Conservation (phyloP, 2,329 filamentous ascomycete genomes). For the Clonostachys byssicola region DNA sequence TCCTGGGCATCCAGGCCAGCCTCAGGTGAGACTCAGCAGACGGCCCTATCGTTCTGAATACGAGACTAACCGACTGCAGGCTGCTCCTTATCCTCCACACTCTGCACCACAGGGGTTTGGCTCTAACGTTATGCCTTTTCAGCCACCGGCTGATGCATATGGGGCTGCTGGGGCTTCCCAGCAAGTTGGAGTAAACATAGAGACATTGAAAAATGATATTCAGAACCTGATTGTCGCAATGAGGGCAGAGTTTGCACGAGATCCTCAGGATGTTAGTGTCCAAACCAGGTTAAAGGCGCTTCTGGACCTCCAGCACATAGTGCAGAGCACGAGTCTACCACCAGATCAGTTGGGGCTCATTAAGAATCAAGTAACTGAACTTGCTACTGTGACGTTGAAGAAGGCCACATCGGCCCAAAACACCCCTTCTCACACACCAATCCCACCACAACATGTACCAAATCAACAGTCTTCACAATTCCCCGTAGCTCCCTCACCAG, state of each 20-base stretch:
- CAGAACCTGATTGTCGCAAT: constrained; percentile 70
- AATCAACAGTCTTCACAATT: constrained; percentile 20
- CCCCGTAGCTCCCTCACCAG: constrained; percentile 6
- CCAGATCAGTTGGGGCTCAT: constrained; percentile 80
- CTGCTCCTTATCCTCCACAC: constrained; percentile 27
- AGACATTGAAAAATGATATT: constrained; percentile 79
- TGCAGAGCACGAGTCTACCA: constrained; percentile 74
- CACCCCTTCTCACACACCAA: constrained; percentile 20
- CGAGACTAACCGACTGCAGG: constrained; percentile 13
- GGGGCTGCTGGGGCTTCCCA: not conserved
- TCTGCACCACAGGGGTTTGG: constrained; percentile 3
- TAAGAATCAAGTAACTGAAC: constrained; percentile 77
- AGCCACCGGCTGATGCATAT: constrained; percentile 18
- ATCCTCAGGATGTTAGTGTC: constrained; percentile 70
- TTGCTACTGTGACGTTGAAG: constrained; percentile 61
- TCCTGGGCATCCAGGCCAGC: constrained; percentile 15
- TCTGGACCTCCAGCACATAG: constrained; percentile 70
- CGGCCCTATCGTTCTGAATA: too few species aligned
- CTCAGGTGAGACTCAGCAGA: constrained; percentile 13
- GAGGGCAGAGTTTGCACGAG: constrained; percentile 70
- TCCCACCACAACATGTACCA: constrained; percentile 24
- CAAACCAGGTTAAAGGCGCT: constrained; percentile 80
- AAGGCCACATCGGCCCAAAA: constrained; percentile 27
- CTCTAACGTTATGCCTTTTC: constrained; percentile 31
- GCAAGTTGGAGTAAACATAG: constrained; percentile 55